Conservation (phyloP, 2,329 filamentous ascomycete species). For the Sclerotinia minor region DNA sequence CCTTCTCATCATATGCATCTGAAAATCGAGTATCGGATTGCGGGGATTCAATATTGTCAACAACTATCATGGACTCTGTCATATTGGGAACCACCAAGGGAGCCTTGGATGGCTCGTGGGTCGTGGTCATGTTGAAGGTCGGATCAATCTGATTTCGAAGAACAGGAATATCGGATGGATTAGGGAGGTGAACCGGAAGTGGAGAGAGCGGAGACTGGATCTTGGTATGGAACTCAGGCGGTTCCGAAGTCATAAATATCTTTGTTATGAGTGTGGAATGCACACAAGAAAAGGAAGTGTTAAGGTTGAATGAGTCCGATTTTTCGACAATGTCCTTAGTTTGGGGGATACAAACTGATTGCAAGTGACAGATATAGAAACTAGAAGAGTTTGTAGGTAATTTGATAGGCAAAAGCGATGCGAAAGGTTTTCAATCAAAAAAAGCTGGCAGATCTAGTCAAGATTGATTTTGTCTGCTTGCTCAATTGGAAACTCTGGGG, state of each 20-base stretch:
- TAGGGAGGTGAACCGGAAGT: conserved; percentile 66
- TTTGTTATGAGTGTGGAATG: conserved; percentile 24
- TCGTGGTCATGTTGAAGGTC: conserved; percentile 66
- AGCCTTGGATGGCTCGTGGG: conserved; percentile 44
- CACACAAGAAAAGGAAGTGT: conserved; percentile 10
- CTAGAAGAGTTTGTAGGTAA: background rate
- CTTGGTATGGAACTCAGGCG: conserved; percentile 62
- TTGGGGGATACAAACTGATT: conserved; percentile 18
- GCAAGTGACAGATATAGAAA: conserved; percentile 1
- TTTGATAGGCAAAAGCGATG: conserved; percentile 9
- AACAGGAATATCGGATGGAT: conserved; percentile 68
- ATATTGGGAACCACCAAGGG: conserved; percentile 20
- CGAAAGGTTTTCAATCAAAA: background rate
- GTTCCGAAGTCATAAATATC: conserved; percentile 41
- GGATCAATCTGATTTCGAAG: conserved; percentile 72
- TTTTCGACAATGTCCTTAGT: background rate
- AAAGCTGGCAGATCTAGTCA: background rate
- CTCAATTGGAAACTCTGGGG: conserved; percentile 4
- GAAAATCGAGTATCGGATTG: conserved; percentile 41
- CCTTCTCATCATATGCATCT: conserved; percentile 41
- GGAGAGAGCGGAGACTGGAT: conserved; percentile 70
- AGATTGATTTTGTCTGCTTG: background rate
- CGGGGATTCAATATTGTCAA: conserved; percentile 29
- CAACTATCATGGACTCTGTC: conserved; percentile 1
- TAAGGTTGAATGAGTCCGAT: conserved; percentile 3